Percentiles rank a stretch among this genome's conserved stretches.
phyloP scores from a whole-genome alignment of 768 basidiomycete genomes.

The Psilocybe cubensis region DNA sequence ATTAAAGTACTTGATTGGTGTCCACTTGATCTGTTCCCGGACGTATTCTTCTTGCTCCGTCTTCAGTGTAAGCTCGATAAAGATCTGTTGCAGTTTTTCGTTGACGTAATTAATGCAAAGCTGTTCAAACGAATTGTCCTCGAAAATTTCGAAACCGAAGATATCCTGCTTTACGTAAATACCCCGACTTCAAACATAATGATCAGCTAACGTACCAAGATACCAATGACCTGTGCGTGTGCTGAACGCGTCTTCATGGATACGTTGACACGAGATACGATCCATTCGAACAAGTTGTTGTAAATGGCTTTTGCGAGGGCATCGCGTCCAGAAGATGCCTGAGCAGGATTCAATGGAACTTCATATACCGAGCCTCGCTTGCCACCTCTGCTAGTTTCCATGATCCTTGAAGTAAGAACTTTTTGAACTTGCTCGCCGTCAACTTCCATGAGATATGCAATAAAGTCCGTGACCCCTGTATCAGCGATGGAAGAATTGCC shows the following conservation, averaged over 20 bases:
- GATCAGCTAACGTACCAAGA: slow-evolving; percentile 58
- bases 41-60: slow-evolving; percentile 99
- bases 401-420: slow-evolving; percentile 78
- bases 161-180: slow-evolving; percentile 69
- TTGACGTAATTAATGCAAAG: slow-evolving; percentile 99
- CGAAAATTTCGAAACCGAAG: slow-evolving; percentile 99
- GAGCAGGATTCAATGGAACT: slow-evolving; percentile 91
- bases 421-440: slow-evolving; percentile 83
- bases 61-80: slow-evolving; percentile 98
- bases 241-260: slow-evolving; percentile 90
- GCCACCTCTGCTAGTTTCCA: slow-evolving; percentile 94
- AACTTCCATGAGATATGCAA: slow-evolving; percentile 92
- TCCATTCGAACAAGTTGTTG: slow-evolving; percentile 99
- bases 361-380: slow-evolving; percentile 96
- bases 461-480: slow-evolving; percentile 89
- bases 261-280: slow-evolving; percentile 92
- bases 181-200: not conserved
- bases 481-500: slow-evolving; percentile 86
- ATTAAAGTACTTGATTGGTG: slow-evolving; percentile 98
- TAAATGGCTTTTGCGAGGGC: slow-evolving; percentile 96
- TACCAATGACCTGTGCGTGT: slow-evolving; percentile 86
- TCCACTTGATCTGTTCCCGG: slow-evolving; percentile 98
- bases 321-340: slow-evolving; percentile 87
- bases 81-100: slow-evolving; percentile 99
- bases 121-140: slow-evolving; percentile 96